These are phyloP conservation scores for Urtica urens DNA, from an alignment of 306 rosid species.

Conservation along the genomic window DNA sequence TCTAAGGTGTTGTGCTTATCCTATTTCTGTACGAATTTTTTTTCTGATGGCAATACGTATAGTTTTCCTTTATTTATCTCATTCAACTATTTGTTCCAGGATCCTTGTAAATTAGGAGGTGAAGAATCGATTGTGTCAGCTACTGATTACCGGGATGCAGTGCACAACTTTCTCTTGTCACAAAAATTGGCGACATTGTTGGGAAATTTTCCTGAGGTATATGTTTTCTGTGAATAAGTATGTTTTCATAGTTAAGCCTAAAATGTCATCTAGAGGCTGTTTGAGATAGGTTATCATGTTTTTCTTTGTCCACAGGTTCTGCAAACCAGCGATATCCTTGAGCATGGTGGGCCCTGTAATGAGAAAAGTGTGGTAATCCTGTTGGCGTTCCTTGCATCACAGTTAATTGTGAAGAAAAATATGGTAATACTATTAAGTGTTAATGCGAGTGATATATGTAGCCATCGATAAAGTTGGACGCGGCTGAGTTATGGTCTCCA, in stretches of 20 bases:
- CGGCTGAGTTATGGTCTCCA: conserved; percentile 8
- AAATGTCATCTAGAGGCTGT: not conserved
- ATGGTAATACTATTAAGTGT: conserved; percentile 46
- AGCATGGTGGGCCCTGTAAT: conserved; percentile 54
- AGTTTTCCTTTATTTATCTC: conserved; percentile 5
- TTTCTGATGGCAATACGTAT: conserved; percentile 8
- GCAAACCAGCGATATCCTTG: conserved; percentile 84
- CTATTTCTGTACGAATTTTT: conserved; percentile 6
- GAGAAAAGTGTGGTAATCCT: conserved; percentile 78
- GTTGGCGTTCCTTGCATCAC: conserved; percentile 82
- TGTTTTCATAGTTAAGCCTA: not conserved
- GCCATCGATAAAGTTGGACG: conserved; percentile 6
- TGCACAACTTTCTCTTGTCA: conserved; percentile 73
- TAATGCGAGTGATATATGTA: too few species aligned
- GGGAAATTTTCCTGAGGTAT: conserved; percentile 96
- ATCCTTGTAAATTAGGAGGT: conserved; percentile 26
- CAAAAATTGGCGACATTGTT: conserved; percentile 57
- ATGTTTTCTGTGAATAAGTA: conserved; percentile 11
- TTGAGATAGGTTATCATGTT: not conserved
- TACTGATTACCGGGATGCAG: conserved; percentile 62
- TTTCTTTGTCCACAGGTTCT: conserved; percentile 43
- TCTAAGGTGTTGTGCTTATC: conserved; percentile 41
- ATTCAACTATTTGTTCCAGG: conserved; percentile 30
- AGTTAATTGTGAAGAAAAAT: conserved; percentile 66
- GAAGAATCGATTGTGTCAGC: conserved; percentile 59